Evolutionary conservation across 2,329 filamentous ascomycete species (phyloP), one percentile per base, ranked within the genome.

Genomic region (Elsinoe arachidis): DNA sequence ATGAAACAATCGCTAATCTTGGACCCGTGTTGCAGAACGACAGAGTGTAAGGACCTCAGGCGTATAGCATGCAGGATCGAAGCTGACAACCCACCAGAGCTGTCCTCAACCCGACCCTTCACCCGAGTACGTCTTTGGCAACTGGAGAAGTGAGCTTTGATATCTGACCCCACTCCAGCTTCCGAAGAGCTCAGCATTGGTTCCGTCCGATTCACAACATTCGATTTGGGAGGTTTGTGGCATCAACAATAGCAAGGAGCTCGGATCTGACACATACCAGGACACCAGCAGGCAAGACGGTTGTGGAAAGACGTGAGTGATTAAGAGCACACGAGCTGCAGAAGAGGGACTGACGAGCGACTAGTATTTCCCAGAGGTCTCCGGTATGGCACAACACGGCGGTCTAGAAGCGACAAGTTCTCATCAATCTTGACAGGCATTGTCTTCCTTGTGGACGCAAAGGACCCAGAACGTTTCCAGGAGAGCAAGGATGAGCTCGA

Each of bases 401-500:
- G 12, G 23, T 37, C 88, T 57, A 90, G 92, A 23, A 39, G 11
- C 11, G 21, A 4, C 11, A 38, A 3, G 19, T 30, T 14, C 53
- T 38, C 41, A 41, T 61, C 63, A 68, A 72, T 63, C n/a, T 70
- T 70, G 11, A 63, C 62, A 74, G 91, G 92, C 60, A 95, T 97
- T 67, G 91, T 99, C 66, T 99, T 97, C 81, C 86, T 97, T 59
- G 89, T 99, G 66, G 93, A 99, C 69, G 90, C 93, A 68, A 96
- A 96, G 78, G 93, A 99, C 75, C 87, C 90, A 75, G 92, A 97
- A 78, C 90, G 93, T 65, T 88, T 99, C 73, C 73, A 81, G 67
- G 93, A 99, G 79, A 88, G 90, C 70, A 97, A 97, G 80, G 92
- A 88, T 67, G 93, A 99, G 79, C 87, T 99, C 62, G 93, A 99